A percentile compares a stretch with the other conserved stretches of the same genome.
Conservation (phyloP, 345 rosid species). For the Syzygium jambos region DNA sequence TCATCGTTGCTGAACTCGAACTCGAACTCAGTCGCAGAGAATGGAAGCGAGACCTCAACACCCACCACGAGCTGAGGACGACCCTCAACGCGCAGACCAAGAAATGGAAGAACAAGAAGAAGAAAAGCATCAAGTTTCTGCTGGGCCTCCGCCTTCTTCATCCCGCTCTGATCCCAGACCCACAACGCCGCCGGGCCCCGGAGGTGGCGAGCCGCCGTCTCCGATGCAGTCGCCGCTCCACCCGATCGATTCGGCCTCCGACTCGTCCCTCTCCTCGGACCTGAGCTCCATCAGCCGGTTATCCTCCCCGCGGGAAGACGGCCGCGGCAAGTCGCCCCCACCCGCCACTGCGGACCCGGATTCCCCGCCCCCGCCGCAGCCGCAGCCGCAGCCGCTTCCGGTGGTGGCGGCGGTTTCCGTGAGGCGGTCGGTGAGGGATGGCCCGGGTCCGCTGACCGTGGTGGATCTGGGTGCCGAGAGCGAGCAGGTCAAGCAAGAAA, state of each 20-base stretch:
- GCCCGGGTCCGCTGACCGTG: neutral
- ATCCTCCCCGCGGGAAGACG: conserved; percentile 21
- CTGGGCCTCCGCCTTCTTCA: neutral
- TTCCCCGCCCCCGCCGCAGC: neutral
- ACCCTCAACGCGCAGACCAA: neutral
- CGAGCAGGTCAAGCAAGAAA: conserved; percentile 11
- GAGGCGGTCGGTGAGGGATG: conserved; percentile 4
- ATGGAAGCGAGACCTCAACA: neutral
- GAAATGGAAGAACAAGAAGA: neutral
- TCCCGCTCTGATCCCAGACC: neutral
- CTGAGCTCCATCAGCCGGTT: conserved; percentile 30
- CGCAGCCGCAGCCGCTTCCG: neutral
- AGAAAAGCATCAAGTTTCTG: neutral
- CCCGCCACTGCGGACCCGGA: neutral
- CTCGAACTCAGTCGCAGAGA: neutral
- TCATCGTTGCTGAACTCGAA: neutral
- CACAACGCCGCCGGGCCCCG: neutral
- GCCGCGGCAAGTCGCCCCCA: neutral
- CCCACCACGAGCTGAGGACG: neutral
- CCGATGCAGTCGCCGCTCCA: conserved; percentile 10
- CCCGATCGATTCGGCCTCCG: conserved; percentile 27
- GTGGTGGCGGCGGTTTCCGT: conserved; percentile 3
- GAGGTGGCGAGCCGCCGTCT: neutral
- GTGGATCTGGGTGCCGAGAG: conserved; percentile 6
- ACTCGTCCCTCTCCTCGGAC: conserved; percentile 25